A percentile compares a stretch with the other conserved stretches of the same genome.
Evolutionary conservation across 2,329 filamentous ascomycete genomes (phyloP).

Genomic region (Macrophomina phaseolina): DNA sequence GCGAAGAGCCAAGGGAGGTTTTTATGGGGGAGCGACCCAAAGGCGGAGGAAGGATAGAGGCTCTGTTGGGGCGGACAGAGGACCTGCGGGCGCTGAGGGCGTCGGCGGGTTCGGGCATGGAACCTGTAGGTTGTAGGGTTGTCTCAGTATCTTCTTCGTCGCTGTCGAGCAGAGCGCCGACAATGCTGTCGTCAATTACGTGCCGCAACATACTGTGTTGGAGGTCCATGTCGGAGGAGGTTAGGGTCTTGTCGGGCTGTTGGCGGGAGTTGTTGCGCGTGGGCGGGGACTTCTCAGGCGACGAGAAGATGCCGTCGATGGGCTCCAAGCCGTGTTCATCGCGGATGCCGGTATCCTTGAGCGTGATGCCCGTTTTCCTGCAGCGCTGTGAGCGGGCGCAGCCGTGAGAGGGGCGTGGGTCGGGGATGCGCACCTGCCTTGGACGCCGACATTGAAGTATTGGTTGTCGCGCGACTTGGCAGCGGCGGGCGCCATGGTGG

Average conservation of each 20-base stretch:
- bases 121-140: conserved; percentile 44
- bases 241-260: conserved; percentile 48
- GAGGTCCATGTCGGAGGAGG: conserved; percentile 66
- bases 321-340: conserved; percentile 94
- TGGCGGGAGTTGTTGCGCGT: conserved; percentile 40
- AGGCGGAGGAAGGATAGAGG: conserved; percentile 54
- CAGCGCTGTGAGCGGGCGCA: conserved; percentile 15
- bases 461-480: conserved; percentile 47
- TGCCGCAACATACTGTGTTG: conserved; percentile 60
- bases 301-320: conserved; percentile 86
- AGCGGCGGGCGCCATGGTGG: conserved; percentile 40
- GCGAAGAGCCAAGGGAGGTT: conserved; percentile 63
- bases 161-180: conserved; percentile 14
- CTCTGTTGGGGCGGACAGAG: conserved; percentile 50
- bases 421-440: conserved; percentile 41
- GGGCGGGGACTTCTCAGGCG: conserved; percentile 70
- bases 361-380: conserved; percentile 87
- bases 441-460: conserved; percentile 47
- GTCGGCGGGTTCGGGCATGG: conserved; percentile 55
- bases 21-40: conserved; percentile 67
- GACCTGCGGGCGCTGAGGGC: conserved; percentile 51
- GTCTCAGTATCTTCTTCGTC: conserved; percentile 18
- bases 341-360: conserved; percentile 78
- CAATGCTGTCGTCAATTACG: neutral
- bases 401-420: conserved; percentile 16